Evolutionary conservation across 2,329 filamentous ascomycete species (phyloP).

Genomic region (Raffaelea albimanens): DNA sequence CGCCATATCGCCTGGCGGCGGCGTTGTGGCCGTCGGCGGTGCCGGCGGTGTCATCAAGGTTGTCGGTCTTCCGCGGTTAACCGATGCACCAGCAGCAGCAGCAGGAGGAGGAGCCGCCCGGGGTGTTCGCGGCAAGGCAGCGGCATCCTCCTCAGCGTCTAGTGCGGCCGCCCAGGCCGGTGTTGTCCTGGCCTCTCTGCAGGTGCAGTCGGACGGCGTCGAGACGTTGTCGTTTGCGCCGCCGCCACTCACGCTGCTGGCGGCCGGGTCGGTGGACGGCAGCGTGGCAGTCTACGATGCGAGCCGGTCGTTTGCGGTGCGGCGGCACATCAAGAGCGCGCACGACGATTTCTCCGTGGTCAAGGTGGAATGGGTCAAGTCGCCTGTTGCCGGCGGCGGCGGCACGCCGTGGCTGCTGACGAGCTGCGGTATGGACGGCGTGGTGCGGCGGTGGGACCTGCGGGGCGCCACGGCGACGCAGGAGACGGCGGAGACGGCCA

Average conservation of each 20-base stretch:
- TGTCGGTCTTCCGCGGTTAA: constrained; percentile 66
- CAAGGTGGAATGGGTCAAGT: constrained; percentile 72
- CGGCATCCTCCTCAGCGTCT: constrained; percentile 15
- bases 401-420: constrained; percentile 58
- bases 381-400: constrained; percentile 23
- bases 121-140: no score
- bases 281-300: constrained; percentile 82
- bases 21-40: constrained; percentile 77
- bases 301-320: constrained; percentile 75
- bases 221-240: constrained; percentile 65
- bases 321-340: constrained; percentile 69
- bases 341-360: constrained; percentile 88
- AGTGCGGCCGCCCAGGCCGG: constrained; percentile 32
- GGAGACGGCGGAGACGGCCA: constrained; percentile 32
- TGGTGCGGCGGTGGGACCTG: constrained; percentile 79
- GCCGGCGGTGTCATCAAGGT: constrained; percentile 80
- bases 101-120: constrained; percentile 13
- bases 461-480: constrained; percentile 30
- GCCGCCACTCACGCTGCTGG: constrained; percentile 42
- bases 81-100: constrained; percentile 16
- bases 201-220: constrained; percentile 66
- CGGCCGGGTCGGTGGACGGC: constrained; percentile 61
- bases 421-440: constrained; percentile 84
- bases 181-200: constrained; percentile 69
- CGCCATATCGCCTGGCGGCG: constrained; percentile 68